A percentile compares a stretch with the other conserved stretches of the same genome.
phyloP scores from a whole-genome alignment of 169 alveolate genomes.

The Plasmodium billcollinsi region DNA sequence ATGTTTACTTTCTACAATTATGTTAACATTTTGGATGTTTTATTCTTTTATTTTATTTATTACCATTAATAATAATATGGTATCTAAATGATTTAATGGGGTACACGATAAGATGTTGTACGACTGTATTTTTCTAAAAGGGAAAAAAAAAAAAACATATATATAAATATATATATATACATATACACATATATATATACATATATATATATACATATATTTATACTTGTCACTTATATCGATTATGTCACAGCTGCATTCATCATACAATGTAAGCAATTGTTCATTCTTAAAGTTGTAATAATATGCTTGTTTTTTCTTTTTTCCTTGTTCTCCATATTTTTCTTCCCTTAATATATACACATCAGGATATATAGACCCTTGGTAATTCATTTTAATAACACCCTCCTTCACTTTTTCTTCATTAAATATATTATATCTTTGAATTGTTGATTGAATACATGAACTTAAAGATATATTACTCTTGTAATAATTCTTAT shows the following conservation, averaged over 20 bases:
- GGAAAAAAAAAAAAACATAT: slow-evolving; percentile 2
- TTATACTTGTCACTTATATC: neutral
- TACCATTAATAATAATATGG: slow-evolving; percentile 36
- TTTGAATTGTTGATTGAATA: slow-evolving; percentile 54
- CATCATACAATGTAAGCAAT: neutral
- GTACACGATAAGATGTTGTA: slow-evolving; percentile 38
- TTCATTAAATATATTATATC: neutral
- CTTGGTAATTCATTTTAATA: neutral
- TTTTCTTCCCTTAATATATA: slow-evolving; percentile 16
- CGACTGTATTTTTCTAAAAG: slow-evolving; percentile 9
- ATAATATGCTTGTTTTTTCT: slow-evolving; percentile 10
- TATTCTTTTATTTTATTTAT: slow-evolving; percentile 11
- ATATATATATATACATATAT: neutral
- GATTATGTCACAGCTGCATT: neutral
- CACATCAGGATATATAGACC: slow-evolving; percentile 36
- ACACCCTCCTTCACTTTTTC: neutral
- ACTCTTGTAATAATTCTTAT: slow-evolving; percentile 42
- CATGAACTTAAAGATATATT: slow-evolving; percentile 15
- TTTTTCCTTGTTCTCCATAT: neutral
- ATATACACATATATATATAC: neutral
- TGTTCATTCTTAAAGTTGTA: slow-evolving; percentile 29
- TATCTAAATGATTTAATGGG: slow-evolving; percentile 64
- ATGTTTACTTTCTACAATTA: neutral
- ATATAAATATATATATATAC: neutral
- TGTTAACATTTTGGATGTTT: neutral